Percentiles rank a stretch among this genome's conserved stretches.
Evolutionary conservation across 148 eudicot species (phyloP).

Genomic region (Rhododendron williamsianum): DNA sequence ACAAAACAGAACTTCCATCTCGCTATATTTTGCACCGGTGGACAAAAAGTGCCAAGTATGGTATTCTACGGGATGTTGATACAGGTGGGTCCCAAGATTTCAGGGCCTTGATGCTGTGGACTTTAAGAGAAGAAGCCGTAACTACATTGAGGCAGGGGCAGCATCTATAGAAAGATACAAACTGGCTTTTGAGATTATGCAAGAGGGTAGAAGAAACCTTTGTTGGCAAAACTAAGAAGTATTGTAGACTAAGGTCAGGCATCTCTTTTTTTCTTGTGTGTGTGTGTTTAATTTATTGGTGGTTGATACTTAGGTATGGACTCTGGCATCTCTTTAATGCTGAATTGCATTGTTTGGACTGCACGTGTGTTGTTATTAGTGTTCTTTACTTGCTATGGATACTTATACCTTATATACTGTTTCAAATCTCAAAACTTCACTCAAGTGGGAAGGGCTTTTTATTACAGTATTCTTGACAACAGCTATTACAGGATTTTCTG

Average conservation of each 20-base stretch:
- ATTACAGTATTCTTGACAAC: background rate
- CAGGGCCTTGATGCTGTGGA: constrained; percentile 53
- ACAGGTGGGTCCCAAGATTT: constrained; percentile 42
- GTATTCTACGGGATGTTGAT: constrained; percentile 38
- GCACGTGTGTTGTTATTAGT: background rate
- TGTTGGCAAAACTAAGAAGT: constrained; percentile 42
- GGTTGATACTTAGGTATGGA: background rate
- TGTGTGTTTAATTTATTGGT: background rate
- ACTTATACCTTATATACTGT: background rate
- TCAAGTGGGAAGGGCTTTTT: background rate
- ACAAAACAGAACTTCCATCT: constrained; percentile 52
- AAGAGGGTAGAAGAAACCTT: constrained; percentile 51
- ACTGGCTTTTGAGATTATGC: constrained; percentile 56
- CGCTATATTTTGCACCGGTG: constrained; percentile 52
- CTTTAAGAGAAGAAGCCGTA: constrained; percentile 53
- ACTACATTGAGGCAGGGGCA: constrained; percentile 46
- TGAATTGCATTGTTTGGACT: background rate
- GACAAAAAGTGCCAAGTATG: constrained; percentile 46
- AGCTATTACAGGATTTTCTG: background rate
- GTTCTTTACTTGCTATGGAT: background rate
- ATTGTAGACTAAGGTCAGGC: constrained; percentile 16
- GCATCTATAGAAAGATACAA: constrained; percentile 45
- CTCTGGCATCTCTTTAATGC: background rate
- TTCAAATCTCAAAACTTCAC: background rate
- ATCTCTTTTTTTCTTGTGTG: background rate